Base-by-base conservation (phyloP, 306 rosid genomes). In the Begonia loranthoides region DNA sequence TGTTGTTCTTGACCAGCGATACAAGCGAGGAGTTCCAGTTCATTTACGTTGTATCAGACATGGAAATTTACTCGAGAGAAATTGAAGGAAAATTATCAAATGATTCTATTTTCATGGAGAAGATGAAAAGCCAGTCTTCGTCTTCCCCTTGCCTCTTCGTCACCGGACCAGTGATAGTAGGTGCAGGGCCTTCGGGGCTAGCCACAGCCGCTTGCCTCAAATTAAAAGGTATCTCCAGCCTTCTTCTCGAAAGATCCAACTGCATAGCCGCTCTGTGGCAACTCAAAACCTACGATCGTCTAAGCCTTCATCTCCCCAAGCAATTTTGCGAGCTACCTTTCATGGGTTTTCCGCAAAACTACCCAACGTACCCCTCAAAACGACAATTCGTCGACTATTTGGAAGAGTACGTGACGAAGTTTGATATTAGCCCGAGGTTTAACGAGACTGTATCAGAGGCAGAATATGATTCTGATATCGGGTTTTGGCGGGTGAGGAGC, bases 241-340 rank as follows among this genome's bases (percentile, higher is more conserved):
- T 73, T 0, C 21, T 78, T 1, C 61, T 82, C 21, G 92, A 82
- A 54, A 73, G 92, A 78, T 82, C 83, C 39, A 56, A 63, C 33
- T 82, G 92, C 74, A 78, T 82, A 65, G 92, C 83, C 14, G 75
- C 92, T 6, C 50, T 78, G 3, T 82, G 92, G 92, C 86, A 82
- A 53, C 76, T 65, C 3, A 82, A 76, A 22, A 82, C 92, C 17
- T 82, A 82, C 13, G 83, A 78, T 59, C 86, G 92, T 1, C 45
- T 82, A 0, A 68, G 70, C 44, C 72, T 82, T 34, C 92, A 82
- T 44, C 63, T 82, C 0, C 92, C 92, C 0, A 82, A 75, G 70
- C 80, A 82, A 61, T 82, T 82, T 46, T 82, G 92, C 36, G 86
- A 75, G 63, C 76, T 82, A 5, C 92, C 92, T 4, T 65, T 68